Evolutionary conservation across 371 early-diverging fungal genomes (phyloP), one percentile per base, ranked within the genome.

Genomic region (Caulochytrium protostelioides): DNA sequence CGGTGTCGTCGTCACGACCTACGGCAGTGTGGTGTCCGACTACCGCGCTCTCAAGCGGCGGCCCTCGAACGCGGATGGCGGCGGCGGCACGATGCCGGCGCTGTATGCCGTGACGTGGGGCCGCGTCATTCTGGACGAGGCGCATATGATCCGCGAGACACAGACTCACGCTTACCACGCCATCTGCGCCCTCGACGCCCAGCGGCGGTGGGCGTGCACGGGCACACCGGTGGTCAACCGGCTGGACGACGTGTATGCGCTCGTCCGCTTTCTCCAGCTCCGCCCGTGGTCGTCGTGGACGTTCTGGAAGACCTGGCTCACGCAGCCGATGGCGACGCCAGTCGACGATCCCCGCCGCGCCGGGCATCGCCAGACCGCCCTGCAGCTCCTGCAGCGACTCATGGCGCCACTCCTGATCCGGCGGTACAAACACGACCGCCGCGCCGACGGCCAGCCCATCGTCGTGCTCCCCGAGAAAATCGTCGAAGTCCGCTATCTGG

Each of bases 191-290:
- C 32, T 85, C 14, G 50, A 54, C 24, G 65, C 73, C n/a, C 43
- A 43, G 12, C 57, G 77, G 26, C 54, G 82, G 27, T 83, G 86
- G 77, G 70, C 74, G 0, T 59, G 86, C 0, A 79, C 80, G 2
- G 79, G 78, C 3, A 78, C 79, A 6, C 79, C 79, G 17, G 73
- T 78, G 25, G 65, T 67, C 13, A 51, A 47, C 32, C 34, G 38
- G 20, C 26, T 46, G 13, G 50, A 46, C 16, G 90, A 89, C 49
- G 46, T 89, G 5, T 89, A 63, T 58, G 63, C 83, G 4, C 52
- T 89, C 6, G 66, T 85, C 0, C 65, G 71, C 22, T 89, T 82
- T 43, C 55, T 89, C 13, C 63, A 64, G 17, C 50, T 72, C 10
- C 68, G 73, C 28, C 84, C 82, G 10, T 78, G 75, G 68, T 52